Conservation (phyloP, 1,139 yeast species). For the Yamadazyma conglobata region DNA sequence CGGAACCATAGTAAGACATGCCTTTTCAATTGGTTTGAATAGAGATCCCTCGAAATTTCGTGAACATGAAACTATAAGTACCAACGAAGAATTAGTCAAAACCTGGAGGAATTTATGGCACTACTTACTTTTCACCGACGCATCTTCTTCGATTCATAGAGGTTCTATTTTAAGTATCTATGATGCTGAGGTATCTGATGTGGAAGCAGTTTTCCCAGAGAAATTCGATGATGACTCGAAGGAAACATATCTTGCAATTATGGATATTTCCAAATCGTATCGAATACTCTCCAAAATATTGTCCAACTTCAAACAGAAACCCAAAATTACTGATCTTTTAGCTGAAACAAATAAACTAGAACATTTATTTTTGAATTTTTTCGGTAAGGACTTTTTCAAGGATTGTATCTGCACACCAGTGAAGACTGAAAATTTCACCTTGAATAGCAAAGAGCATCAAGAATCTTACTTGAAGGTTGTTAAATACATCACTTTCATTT, state of each 20-base stretch:
- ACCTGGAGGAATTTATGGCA: slow-evolving; percentile 43
- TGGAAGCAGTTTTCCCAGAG: slow-evolving; percentile 21
- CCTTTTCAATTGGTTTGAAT: slow-evolving; percentile 41
- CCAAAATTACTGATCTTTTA: slow-evolving; percentile 37
- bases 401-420: slow-evolving; percentile 39
- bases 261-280: slow-evolving; percentile 25
- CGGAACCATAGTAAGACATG: slow-evolving; percentile 38
- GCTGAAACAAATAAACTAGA: slow-evolving; percentile 39
- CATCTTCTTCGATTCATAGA: slow-evolving; percentile 31
- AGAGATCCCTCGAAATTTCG: slow-evolving; percentile 38
- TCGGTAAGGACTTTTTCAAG: slow-evolving; percentile 45
- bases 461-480: slow-evolving; percentile 29
- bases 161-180: slow-evolving; percentile 31
- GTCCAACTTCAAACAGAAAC: slow-evolving; percentile 28
- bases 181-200: slow-evolving; percentile 31
- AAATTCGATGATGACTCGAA: slow-evolving; percentile 10
- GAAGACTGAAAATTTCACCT: slow-evolving; percentile 14
- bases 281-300: slow-evolving; percentile 29
- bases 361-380: slow-evolving; percentile 32
- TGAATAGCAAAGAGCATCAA: slow-evolving; percentile 20
- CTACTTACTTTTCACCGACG: slow-evolving; percentile 30
- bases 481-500: slow-evolving; percentile 35
- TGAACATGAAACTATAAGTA: slow-evolving; percentile 30
- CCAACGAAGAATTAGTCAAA: slow-evolving; percentile 24
- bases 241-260: not conserved